Evolutionary conservation across 306 rosid genomes (phyloP), one percentile per base, ranked within the genome.

Genomic region (Delonix regia): DNA sequence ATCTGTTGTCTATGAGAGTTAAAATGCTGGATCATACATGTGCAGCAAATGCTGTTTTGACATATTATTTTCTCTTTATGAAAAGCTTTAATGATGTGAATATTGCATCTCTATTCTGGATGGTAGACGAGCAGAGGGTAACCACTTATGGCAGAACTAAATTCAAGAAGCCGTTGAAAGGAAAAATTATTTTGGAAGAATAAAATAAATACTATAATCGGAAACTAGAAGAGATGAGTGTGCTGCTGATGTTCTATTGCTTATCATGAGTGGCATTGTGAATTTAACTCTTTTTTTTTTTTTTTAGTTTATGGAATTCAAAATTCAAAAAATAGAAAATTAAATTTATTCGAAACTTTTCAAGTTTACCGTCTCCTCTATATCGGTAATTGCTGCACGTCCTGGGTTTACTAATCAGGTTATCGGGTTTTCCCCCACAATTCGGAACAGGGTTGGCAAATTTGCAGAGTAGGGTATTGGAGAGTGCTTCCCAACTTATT

Each of bases 11-110:
- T 28, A n/a, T 55, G 76, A 42, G 48, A 63, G 56, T 68, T 80
- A 71, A 73, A 67, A 83, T 59, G 77, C 71, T 75, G 11, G 64
- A 61, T 73, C 74, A 71, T 71, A 19, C 71, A 14, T 52, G 83
- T 68, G 71, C 85, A 41, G 47, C 73, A 74, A 80, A 82, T 79
- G 16, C 30, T 71, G 51, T 69, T 73, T 80, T 80, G 47, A 69
- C 83, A 21, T 76, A 82, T 52, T 72, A 63, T 62, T 61, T 61
- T 69, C 49, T 0, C 48, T n/a, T 77, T 65, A 53, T 73, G 61
- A 57, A 57, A 77, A 60, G 69, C 51, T 69, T 52, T 38, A 60
- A 56, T 56, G 81, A 73, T 69, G 87, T 68, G 51, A 83, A 83
- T 74, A 42, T 59, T 18, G 13, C 70, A 38, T 64, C 48, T 64